Conservation (phyloP, 2,329 filamentous ascomycete species). For the Anisogramma anomala region DNA sequence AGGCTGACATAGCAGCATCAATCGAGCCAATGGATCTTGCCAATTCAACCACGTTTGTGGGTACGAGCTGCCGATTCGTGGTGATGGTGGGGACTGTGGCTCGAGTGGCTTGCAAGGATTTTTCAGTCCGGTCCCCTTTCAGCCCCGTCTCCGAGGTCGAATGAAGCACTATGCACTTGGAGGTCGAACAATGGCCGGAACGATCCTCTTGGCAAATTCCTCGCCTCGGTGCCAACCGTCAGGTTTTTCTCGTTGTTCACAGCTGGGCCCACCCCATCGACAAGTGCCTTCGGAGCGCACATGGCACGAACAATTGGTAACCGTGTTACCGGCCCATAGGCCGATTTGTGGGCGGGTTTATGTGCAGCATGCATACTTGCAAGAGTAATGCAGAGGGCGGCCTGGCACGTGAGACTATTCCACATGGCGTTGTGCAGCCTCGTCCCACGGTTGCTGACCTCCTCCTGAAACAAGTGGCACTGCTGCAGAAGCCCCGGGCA, state of each 20-base stretch:
- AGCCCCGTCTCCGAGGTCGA: slow-evolving; percentile 7
- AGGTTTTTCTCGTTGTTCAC: neutral
- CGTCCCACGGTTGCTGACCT: neutral
- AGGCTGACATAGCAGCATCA: neutral
- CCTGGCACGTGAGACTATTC: no score
- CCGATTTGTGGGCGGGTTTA: no score
- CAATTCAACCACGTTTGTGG: slow-evolving; percentile 5
- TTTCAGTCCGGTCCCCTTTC: slow-evolving; percentile 2
- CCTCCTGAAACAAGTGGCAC: neutral
- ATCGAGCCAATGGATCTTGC: slow-evolving; percentile 4
- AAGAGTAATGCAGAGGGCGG: no score
- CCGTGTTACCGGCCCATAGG: neutral
- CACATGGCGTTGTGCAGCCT: neutral
- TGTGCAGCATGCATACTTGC: neutral
- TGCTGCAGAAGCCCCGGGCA: neutral
- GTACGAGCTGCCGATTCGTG: slow-evolving; percentile 12
- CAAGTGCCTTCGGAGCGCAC: neutral
- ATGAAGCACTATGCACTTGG: no score
- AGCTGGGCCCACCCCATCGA: neutral
- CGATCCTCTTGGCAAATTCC: neutral
- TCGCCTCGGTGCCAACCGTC: neutral
- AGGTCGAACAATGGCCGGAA: slow-evolving; percentile 4
- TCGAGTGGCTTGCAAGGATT: slow-evolving; percentile 2
- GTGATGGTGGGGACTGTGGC: neutral
- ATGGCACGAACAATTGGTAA: slow-evolving; percentile 6